Conservation (phyloP, 2,329 filamentous ascomycete genomes). For the Didymella sp. region DNA sequence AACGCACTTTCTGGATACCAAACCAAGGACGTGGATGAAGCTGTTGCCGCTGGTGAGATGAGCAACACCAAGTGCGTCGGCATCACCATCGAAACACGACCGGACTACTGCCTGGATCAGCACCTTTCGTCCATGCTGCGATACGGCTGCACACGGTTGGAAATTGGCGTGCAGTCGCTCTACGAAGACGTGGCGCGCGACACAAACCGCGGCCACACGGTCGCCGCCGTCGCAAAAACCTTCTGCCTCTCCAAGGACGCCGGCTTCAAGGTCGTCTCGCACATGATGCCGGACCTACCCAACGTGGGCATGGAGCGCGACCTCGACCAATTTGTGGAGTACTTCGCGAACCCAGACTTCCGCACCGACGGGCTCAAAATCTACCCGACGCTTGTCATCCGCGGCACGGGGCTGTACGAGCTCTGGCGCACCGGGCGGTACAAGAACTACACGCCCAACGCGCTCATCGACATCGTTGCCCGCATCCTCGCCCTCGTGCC, state of each 20-base stretch:
- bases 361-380: slow-evolving; percentile 97
- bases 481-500: slow-evolving; percentile 94
- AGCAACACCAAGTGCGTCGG: slow-evolving; percentile 97
- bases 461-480: slow-evolving; percentile 91
- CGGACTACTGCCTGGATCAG: slow-evolving; percentile 96
- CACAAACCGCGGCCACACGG: slow-evolving; percentile 95
- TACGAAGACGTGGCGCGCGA: slow-evolving; percentile 99
- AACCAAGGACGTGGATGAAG: slow-evolving; percentile 92
- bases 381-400: slow-evolving; percentile 95
- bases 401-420: slow-evolving; percentile 95
- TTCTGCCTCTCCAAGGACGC: slow-evolving; percentile 98
- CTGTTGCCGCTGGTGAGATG: slow-evolving; percentile 92
- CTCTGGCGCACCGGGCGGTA: slow-evolving; percentile 96
- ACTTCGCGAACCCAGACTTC: slow-evolving; percentile 96
- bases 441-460: slow-evolving; percentile 98
- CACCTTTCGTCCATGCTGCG: slow-evolving; percentile 94
- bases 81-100: slow-evolving; percentile 96
- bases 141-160: slow-evolving; percentile 95
- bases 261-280: slow-evolving; percentile 97
- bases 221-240: slow-evolving; percentile 92
- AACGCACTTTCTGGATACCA: slow-evolving; percentile 97
- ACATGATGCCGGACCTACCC: slow-evolving; percentile 99
- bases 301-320: slow-evolving; percentile 99
- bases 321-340: slow-evolving; percentile 94
- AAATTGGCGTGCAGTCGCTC: slow-evolving; percentile 93